Base-by-base conservation (phyloP, 768 basidiomycete species). In the Boletus insuetus region DNA sequence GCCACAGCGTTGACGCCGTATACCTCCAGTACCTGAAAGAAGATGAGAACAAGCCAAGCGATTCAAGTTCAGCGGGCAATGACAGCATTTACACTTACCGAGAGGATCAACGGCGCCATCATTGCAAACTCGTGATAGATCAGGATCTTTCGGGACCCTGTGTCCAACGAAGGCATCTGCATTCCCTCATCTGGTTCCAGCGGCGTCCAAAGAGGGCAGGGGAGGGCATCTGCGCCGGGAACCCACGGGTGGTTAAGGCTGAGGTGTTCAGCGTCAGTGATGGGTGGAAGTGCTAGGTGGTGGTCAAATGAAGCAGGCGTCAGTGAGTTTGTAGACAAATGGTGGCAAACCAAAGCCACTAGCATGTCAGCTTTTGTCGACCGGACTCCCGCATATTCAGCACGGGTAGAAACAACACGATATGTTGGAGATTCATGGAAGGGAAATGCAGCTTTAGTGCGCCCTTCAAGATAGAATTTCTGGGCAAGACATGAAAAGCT, bases 381-480 rank as follows among this genome's bases (percentile, higher is more conserved):
- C 6, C 37, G 49, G 4, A 46, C 38, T 17, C 16, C 3, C 2
- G 35, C 8, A 16, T 55, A 55, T n/a, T 50, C 43, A 4, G 29
- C 38, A 9, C 16, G n/a, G 6, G 49, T 55, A 6, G 49, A 7
- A 12, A 55, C 38, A 14, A 55, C 38, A 4, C 7, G 31, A 46
- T 55, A 50, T 6, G 43, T 12, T 1, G 54, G 54, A 20, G 54
- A 50, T 16, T 50, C 29, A 3, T 50, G 44, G 10, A 55, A 55
- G 12, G 54, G 54, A 29, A 50, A 55, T 24, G 49, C 43, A 14
- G 49, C 54, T 17, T 55, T 46, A 6, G 48, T 55, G 13, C 43
- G n/a, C 2, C 49, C 54, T 50, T 55, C 54, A 17, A 55, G 44
- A 40, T 55, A 51, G 8, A 55, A 55, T 55, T 55, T 55, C 54